Conservation (phyloP, 2,329 filamentous ascomycete genomes). For the Penicillium aurantiogriseum region DNA sequence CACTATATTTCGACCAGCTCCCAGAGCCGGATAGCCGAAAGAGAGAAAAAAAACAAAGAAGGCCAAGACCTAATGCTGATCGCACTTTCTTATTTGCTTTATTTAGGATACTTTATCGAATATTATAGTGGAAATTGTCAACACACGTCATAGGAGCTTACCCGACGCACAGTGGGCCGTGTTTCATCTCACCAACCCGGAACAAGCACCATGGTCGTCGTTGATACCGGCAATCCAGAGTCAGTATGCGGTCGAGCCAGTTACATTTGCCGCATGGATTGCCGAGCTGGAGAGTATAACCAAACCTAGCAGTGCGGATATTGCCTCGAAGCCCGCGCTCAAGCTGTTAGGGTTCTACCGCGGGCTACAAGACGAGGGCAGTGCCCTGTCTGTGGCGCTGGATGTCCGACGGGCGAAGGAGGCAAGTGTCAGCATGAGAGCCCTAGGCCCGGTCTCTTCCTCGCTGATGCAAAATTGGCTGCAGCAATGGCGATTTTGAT, state of each 20-base stretch:
- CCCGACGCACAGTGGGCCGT: conserved; percentile 13
- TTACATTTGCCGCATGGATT: conserved; percentile 50
- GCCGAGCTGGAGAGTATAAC: conserved; percentile 45
- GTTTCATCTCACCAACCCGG: conserved; percentile 54
- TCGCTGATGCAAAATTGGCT: conserved; percentile 48
- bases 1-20: neutral
- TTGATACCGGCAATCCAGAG: conserved; percentile 46
- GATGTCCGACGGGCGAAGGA: conserved; percentile 44
- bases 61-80: neutral
- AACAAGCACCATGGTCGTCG: conserved; percentile 40
- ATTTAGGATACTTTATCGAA: conserved; percentile 40
- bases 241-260: conserved; percentile 43
- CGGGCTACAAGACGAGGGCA: conserved; percentile 30
- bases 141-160: conserved; percentile 25
- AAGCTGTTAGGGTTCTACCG: conserved; percentile 55
- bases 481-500: conserved; percentile 22
- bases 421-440: conserved; percentile 47
- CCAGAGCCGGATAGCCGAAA: neutral
- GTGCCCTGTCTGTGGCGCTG: conserved; percentile 37
- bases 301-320: conserved; percentile 35
- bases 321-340: conserved; percentile 50
- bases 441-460: conserved; percentile 43
- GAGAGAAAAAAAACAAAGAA: neutral
- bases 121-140: conserved; percentile 49
- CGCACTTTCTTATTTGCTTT: conserved; percentile 3